Evolutionary conservation across 371 early-diverging fungal species (phyloP).

Genomic region (Conidiobolus incongruus): DNA sequence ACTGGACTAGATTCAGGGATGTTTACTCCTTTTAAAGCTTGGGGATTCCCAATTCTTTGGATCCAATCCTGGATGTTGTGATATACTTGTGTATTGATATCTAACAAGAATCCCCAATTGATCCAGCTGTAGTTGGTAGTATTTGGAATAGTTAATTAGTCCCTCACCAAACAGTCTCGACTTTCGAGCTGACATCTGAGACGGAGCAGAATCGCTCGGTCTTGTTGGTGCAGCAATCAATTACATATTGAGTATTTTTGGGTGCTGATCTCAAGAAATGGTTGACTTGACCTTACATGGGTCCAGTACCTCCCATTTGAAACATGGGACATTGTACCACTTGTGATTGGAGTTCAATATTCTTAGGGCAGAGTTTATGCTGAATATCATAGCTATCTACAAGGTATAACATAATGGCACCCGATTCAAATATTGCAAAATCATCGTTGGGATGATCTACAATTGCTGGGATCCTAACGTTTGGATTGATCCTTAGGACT

Average conservation of each 20-base stretch:
- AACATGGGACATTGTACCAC: slow-evolving; percentile 19
- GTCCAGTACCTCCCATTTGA: slow-evolving; percentile 14
- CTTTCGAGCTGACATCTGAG: not conserved
- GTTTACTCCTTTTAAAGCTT: too few species aligned
- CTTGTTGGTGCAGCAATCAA: not conserved
- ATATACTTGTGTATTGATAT: too few species aligned
- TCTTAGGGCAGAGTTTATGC: slow-evolving; percentile 13
- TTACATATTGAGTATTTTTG: not conserved
- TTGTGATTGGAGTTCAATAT: slow-evolving; percentile 13
- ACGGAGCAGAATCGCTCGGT: not conserved
- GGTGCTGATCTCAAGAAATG: not conserved
- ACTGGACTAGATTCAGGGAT: too few species aligned
- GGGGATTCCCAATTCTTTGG: too few species aligned
- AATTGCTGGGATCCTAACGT: slow-evolving; percentile 17
- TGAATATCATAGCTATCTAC: slow-evolving; percentile 23
- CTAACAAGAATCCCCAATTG: too few species aligned
- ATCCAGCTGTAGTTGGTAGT: not conserved
- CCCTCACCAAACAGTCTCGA: not conserved
- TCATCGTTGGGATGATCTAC: slow-evolving; percentile 14
- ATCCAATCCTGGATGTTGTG: too few species aligned
- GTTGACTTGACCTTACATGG: slow-evolving; percentile 3
- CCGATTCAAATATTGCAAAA: slow-evolving; percentile 20
- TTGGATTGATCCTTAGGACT: slow-evolving; percentile 26
- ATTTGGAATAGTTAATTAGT: not conserved
- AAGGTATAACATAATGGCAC: slow-evolving; percentile 24